Evolutionary conservation across 192 early-diverging fungal genomes (phyloP).

Genomic region (Oehlia diaphana): DNA sequence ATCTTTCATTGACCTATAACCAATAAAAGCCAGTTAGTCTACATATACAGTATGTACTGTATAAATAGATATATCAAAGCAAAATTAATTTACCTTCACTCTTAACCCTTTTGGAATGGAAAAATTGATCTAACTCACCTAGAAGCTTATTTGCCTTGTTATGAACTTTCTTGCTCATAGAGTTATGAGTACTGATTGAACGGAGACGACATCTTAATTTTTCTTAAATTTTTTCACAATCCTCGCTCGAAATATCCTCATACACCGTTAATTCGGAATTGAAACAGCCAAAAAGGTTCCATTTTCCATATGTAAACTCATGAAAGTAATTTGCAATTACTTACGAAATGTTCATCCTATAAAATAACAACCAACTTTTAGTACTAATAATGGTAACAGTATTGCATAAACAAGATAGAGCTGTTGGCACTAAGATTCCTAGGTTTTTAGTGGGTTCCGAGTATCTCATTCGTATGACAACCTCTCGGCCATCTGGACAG

Average conservation of each 20-base stretch:
- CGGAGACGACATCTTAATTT: neutral
- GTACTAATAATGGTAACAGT: neutral
- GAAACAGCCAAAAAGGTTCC: slow-evolving; percentile 4
- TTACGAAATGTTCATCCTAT: neutral
- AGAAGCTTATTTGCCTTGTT: neutral
- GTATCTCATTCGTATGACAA: too few relatives aligned
- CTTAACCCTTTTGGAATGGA: slow-evolving; percentile 12
- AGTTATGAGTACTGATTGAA: slow-evolving; percentile 22
- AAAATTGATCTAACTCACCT: slow-evolving; percentile 3
- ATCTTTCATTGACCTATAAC: too few relatives aligned
- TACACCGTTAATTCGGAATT: neutral
- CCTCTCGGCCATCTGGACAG: too few relatives aligned
- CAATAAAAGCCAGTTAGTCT: slow-evolving; percentile 3
- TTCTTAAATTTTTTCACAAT: neutral
- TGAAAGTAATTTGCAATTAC: slow-evolving; percentile 11
- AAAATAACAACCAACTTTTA: slow-evolving; percentile 1
- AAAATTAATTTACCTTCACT: slow-evolving; percentile 11
- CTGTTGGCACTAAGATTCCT: slow-evolving; percentile 22
- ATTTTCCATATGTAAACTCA: neutral
- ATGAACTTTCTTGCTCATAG: neutral
- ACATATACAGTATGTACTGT: too few relatives aligned
- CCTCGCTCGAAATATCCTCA: neutral
- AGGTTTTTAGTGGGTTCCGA: neutral
- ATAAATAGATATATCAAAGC: slow-evolving; percentile 11
- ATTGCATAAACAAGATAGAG: neutral